Base-by-base conservation (phyloP, 1,139 yeast species). In the Pichia sp. region DNA sequence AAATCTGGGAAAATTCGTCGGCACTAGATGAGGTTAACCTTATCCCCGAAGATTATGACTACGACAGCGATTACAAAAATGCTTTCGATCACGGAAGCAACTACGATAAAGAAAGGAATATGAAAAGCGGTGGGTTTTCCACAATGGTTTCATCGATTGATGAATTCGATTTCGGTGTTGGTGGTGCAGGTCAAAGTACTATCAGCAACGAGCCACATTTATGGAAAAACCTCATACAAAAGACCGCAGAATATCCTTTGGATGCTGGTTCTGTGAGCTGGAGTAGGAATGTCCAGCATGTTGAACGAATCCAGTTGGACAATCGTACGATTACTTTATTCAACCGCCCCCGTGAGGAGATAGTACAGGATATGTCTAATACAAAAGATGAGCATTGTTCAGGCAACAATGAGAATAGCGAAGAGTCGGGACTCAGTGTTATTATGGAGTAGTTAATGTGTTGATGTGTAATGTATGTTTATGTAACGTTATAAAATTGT, bases 1-100 rank as follows among this genome's bases (percentile, higher is more conserved):
- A 42, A 6, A 38, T 48, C 8, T 54, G 52, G 54, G 53, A 52
- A 16, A 49, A 53, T 34, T 19, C 40, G 3, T 8, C 36, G 7
- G 43, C 52, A 2, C 50, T 68, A n/a, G 71, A 68, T 50, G 72
- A 68, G 52, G 60, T 68, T 42, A 68, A 68, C 45, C 58, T 54
- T 32, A 50, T 68, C 6, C 71, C 72, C 1, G 71, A 66, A 47
- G 70, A 68, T 51, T 67, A 51, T 45, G 54, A 54, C 8, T 54
- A 66, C 19, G 57, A 60, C 45, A 45, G 45, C 5, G 46, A 47
- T 11, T n/a, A 15, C n/a, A 16, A 13, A n/a, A 41, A 10, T 51
- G 26, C 38, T 10, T 50, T 10, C 41, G 43, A 38, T 38, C 32
- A 34, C 23, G 6, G 38, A 26, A 31, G 10, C 62, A 59, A 10